Evolutionary conservation across 805 yeast species (phyloP).

Genomic region (Kodamaea kakaduensis): DNA sequence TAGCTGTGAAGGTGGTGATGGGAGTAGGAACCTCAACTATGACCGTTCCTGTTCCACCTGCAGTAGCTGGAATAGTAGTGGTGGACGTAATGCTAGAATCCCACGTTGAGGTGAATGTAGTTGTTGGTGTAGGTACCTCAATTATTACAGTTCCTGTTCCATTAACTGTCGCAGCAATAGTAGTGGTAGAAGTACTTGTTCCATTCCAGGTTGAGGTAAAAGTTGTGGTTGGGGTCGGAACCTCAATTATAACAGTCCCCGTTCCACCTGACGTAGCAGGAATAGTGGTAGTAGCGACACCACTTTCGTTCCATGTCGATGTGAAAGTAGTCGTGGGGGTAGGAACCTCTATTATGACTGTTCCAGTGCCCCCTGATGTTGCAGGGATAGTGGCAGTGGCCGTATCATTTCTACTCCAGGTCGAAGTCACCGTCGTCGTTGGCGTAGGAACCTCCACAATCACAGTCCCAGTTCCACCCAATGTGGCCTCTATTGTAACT

Average conservation of each 20-base stretch:
- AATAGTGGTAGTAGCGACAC: not conserved
- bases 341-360: conserved; percentile 12
- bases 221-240: conserved; percentile 11
- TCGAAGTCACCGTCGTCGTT: conserved; percentile 7
- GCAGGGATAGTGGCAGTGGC: conserved; percentile 9
- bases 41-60: conserved; percentile 12
- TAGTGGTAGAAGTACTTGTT: not conserved
- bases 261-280: conserved; percentile 6
- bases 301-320: conserved; percentile 1
- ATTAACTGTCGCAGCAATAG: conserved; percentile 5
- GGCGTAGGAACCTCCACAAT: conserved; percentile 14
- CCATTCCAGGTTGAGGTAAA: not conserved
- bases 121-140: conserved; percentile 10
- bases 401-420: conserved; percentile 11
- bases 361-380: conserved; percentile 9
- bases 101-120: conserved; percentile 6
- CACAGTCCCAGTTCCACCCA: conserved; percentile 11
- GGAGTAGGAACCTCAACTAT: conserved; percentile 13
- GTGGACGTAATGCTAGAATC: conserved; percentile 3
- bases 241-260: conserved; percentile 11
- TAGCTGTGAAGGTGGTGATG: conserved; percentile 7
- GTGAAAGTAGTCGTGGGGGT: conserved; percentile 6
- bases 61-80: not conserved
- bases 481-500: conserved; percentile 5
- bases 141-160: conserved; percentile 12